Evolutionary conservation across 2,329 filamentous ascomycete genomes (phyloP).

Genomic region (Westerdykella aurantiaca): DNA sequence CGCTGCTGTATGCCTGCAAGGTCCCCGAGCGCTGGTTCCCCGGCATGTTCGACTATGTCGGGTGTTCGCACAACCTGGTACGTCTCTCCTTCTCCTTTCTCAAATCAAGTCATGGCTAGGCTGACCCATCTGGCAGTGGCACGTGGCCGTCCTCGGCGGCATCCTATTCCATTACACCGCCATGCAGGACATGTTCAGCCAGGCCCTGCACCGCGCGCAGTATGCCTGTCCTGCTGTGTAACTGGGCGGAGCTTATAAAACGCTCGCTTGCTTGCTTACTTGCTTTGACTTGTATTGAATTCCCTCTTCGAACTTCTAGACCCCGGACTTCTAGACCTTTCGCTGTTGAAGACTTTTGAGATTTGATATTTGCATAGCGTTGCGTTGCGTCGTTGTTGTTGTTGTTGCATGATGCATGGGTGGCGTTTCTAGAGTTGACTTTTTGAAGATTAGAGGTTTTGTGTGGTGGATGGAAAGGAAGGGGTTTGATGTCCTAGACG

Average conservation of each 20-base stretch:
- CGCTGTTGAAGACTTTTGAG: too few relatives aligned
- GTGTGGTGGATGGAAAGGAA: too few relatives aligned
- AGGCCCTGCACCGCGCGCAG: slow-evolving; percentile 38
- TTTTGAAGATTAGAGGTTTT: too few relatives aligned
- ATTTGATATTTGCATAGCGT: too few relatives aligned
- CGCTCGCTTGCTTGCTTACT: slow-evolving; percentile 19
- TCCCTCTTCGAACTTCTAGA: too few relatives aligned
- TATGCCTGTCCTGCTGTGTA: slow-evolving; percentile 25
- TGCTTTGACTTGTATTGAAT: slow-evolving; percentile 1
- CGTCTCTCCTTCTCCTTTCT: neutral
- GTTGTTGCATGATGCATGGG: too few relatives aligned
- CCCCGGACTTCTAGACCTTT: too few relatives aligned
- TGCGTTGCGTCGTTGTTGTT: too few relatives aligned
- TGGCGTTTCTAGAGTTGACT: too few relatives aligned
- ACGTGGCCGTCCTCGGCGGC: slow-evolving; percentile 85
- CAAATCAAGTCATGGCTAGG: neutral
- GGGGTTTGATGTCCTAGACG: too few relatives aligned
- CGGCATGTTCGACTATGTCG: slow-evolving; percentile 90
- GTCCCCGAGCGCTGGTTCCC: slow-evolving; percentile 90
- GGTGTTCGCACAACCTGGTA: slow-evolving; percentile 83
- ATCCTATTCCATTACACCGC: slow-evolving; percentile 96
- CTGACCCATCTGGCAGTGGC: slow-evolving; percentile 54
- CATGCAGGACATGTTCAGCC: slow-evolving; percentile 89
- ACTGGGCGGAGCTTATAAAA: too few relatives aligned
- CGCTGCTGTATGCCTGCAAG: slow-evolving; percentile 83